Evolutionary conservation across 177 flowering plant species (phyloP).

Genomic region (Vitis hybrid): DNA sequence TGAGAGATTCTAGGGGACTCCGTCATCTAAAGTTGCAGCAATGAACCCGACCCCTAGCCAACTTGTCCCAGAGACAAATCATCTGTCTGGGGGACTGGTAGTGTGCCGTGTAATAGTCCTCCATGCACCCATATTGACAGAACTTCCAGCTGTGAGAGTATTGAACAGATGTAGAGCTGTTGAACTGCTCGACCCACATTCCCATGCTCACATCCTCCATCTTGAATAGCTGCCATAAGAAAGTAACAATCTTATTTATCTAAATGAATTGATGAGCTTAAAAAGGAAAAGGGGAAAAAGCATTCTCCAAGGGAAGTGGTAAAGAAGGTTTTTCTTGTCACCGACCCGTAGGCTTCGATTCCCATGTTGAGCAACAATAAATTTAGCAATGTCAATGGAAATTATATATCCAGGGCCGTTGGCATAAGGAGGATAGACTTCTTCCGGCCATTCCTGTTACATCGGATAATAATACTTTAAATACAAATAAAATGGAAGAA

Average conservation of each 20-base stretch:
- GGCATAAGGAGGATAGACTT: constrained; percentile 79
- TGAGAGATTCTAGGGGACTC: too few relatives aligned
- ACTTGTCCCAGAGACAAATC: constrained; percentile 76
- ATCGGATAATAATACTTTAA: constrained; percentile 2
- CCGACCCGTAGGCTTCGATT: constrained; percentile 57
- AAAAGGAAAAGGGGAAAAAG: background rate
- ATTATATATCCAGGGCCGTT: constrained; percentile 78
- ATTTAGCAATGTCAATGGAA: constrained; percentile 58
- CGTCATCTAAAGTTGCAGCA: constrained; percentile 75
- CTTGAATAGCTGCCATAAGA: constrained; percentile 56
- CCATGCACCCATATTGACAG: constrained; percentile 76
- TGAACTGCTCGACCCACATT: constrained; percentile 82
- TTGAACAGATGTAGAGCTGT: constrained; percentile 48
- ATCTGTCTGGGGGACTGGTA: constrained; percentile 85
- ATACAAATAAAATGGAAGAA: background rate
- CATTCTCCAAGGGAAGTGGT: background rate
- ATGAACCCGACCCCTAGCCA: constrained; percentile 46
- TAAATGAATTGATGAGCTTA: background rate
- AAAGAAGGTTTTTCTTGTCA: background rate
- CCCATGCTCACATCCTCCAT: constrained; percentile 96
- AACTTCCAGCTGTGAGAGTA: constrained; percentile 73
- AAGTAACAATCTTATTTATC: background rate
- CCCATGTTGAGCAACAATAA: constrained; percentile 42
- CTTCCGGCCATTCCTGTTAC: constrained; percentile 76
- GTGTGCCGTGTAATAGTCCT: constrained; percentile 66